These are phyloP conservation scores for Penicillium italicum DNA, from an alignment of 2,329 filamentous ascomycete species.

Conservation along the genomic window DNA sequence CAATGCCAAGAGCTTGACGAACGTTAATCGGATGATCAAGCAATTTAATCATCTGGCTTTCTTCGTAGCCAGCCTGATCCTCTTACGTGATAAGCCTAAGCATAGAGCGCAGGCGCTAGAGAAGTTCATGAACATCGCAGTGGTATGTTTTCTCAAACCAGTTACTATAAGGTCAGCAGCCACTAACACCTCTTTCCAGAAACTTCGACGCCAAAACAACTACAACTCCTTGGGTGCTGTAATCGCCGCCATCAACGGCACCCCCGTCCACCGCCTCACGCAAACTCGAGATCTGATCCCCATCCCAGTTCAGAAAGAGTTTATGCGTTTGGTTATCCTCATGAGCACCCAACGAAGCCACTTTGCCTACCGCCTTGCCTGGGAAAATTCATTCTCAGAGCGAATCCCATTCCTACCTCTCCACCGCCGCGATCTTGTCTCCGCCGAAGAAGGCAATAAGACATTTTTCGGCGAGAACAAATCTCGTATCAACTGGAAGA, in stretches of 20 bases:
- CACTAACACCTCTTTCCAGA: slow-evolving; percentile 43
- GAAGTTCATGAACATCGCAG: slow-evolving; percentile 89
- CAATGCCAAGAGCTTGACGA: slow-evolving; percentile 69
- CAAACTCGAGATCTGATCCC: slow-evolving; percentile 76
- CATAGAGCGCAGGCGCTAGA: slow-evolving; percentile 87
- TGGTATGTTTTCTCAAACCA: slow-evolving; percentile 32
- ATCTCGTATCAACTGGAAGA: slow-evolving; percentile 91
- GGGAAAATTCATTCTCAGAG: slow-evolving; percentile 89
- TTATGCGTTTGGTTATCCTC: slow-evolving; percentile 80
- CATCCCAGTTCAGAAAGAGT: slow-evolving; percentile 70
- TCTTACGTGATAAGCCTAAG: slow-evolving; percentile 92
- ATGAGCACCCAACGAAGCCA: slow-evolving; percentile 93
- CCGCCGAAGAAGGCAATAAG: slow-evolving; percentile 85
- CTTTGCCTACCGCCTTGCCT: slow-evolving; percentile 92
- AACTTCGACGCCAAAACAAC: slow-evolving; percentile 87
- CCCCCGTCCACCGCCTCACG: slow-evolving; percentile 75
- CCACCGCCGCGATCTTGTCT: slow-evolving; percentile 83
- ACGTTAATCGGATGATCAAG: slow-evolving; percentile 90
- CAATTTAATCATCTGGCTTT: slow-evolving; percentile 85
- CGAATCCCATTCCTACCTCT: slow-evolving; percentile 92
- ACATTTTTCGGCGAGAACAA: slow-evolving; percentile 75
- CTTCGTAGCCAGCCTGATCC: slow-evolving; percentile 77
- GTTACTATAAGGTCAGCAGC: neutral
- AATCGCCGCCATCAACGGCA: slow-evolving; percentile 85
- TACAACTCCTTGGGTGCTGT: slow-evolving; percentile 96